These are phyloP conservation scores for Paraphaeosphaeria sporulosa DNA, from an alignment of 2,329 filamentous ascomycete genomes.

Conservation along the genomic window DNA sequence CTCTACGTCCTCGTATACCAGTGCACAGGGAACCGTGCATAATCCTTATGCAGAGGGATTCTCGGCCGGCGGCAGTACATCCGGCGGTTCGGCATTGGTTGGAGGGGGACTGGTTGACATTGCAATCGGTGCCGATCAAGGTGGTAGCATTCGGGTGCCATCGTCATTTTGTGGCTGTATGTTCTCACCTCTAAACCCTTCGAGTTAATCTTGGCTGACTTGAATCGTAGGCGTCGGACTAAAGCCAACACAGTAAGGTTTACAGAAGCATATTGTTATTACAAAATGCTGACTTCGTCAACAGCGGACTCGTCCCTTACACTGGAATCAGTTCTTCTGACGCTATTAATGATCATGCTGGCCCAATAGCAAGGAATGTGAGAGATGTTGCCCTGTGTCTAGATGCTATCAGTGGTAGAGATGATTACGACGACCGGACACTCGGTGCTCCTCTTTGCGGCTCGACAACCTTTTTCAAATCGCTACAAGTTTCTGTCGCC, in stretches of 20 bases:
- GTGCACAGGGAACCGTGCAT: slow-evolving; percentile 46
- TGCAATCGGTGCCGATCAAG: slow-evolving; percentile 51
- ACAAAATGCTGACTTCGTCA: slow-evolving; percentile 53
- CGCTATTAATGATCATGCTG: slow-evolving; percentile 55
- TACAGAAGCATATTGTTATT: background rate
- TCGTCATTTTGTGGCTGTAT: slow-evolving; percentile 46
- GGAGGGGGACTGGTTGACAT: slow-evolving; percentile 49
- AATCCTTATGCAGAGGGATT: slow-evolving; percentile 56
- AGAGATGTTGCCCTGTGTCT: slow-evolving; percentile 34
- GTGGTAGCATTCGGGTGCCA: slow-evolving; percentile 50
- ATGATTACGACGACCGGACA: slow-evolving; percentile 42
- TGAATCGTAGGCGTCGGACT: background rate
- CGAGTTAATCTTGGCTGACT: background rate
- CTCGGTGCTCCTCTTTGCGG: slow-evolving; percentile 35
- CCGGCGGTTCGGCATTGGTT: slow-evolving; percentile 55
- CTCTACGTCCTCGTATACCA: slow-evolving; percentile 58
- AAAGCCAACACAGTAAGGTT: slow-evolving; percentile 9
- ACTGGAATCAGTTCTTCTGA: slow-evolving; percentile 53
- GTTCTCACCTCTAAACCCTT: slow-evolving; percentile 9
- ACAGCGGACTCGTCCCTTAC: slow-evolving; percentile 59
- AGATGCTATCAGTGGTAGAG: slow-evolving; percentile 40
- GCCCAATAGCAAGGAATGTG: slow-evolving; percentile 39
- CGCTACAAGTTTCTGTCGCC: slow-evolving; percentile 23
- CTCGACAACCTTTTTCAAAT: slow-evolving; percentile 27
- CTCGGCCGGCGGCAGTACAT: slow-evolving; percentile 58